These are phyloP conservation scores for Colletotrichum musicola DNA, from an alignment of 2,329 filamentous ascomycete genomes.

Conservation along the genomic window DNA sequence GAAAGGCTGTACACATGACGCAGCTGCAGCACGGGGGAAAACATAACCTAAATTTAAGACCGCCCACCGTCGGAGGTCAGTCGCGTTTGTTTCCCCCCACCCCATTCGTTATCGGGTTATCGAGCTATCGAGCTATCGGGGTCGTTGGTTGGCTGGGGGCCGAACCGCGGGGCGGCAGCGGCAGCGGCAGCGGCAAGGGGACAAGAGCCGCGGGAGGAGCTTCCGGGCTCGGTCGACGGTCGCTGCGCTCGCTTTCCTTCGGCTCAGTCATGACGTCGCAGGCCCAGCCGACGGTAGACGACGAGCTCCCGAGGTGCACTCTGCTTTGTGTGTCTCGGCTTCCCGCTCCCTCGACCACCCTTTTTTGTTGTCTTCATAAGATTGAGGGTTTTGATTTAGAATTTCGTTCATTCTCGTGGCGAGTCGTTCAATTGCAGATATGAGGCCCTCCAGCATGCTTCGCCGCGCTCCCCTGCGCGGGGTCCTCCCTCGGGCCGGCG, in stretches of 20 bases:
- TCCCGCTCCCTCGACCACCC: slow-evolving; percentile 12
- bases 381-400: neutral
- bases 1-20: neutral
- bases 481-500: slow-evolving; percentile 42
- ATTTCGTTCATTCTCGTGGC: neutral
- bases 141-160: too few relatives aligned
- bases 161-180: too few relatives aligned
- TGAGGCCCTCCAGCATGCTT: slow-evolving; percentile 45
- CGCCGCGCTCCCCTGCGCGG: slow-evolving; percentile 46
- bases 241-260: slow-evolving; percentile 45
- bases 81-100: too few relatives aligned
- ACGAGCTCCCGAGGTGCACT: slow-evolving; percentile 26
- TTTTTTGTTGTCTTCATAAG: neutral
- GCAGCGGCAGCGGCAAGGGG: too few relatives aligned
- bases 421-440: neutral
- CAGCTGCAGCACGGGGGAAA: slow-evolving; percentile 25
- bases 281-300: slow-evolving; percentile 34
- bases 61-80: neutral
- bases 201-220: too few relatives aligned
- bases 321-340: slow-evolving; percentile 28
- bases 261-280: slow-evolving; percentile 49
- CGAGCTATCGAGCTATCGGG: too few relatives aligned
- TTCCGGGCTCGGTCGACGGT: neutral
- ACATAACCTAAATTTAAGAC: slow-evolving; percentile 22
- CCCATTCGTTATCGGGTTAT: too few relatives aligned